These are phyloP conservation scores for Amanita phalloides DNA, from an alignment of 768 basidiomycete genomes.

Conservation along the genomic window DNA sequence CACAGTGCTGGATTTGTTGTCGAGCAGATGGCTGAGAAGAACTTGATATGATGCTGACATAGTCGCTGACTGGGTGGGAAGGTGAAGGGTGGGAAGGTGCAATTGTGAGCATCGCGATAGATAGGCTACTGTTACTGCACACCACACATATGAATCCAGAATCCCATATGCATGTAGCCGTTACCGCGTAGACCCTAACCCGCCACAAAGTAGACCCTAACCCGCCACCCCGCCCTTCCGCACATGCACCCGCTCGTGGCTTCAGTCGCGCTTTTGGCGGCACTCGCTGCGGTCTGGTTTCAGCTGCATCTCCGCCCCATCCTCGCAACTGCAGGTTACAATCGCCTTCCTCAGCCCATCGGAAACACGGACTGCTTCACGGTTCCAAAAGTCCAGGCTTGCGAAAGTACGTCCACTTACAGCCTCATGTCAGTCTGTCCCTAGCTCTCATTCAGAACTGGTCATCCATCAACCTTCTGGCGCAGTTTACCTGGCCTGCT, in stretches of 20 bases:
- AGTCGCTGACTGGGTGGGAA: too few species aligned
- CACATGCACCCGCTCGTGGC: neutral
- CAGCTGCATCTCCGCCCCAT: conserved; percentile 35
- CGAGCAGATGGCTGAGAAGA: conserved; percentile 38
- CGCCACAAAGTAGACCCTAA: neutral
- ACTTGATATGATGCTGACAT: too few species aligned
- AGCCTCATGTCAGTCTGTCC: neutral
- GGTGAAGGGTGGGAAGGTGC: too few species aligned
- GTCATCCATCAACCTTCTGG: conserved; percentile 49
- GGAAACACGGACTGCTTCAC: conserved; percentile 39
- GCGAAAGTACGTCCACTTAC: conserved; percentile 43
- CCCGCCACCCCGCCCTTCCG: neutral
- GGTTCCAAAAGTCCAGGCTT: conserved; percentile 48
- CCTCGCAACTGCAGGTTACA: conserved; percentile 30
- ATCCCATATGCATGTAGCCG: too few species aligned
- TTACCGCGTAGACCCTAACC: neutral
- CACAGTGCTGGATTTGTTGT: conserved; percentile 29
- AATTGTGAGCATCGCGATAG: too few species aligned
- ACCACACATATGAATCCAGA: too few species aligned
- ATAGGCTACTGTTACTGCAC: too few species aligned
- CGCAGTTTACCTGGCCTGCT: conserved; percentile 54
- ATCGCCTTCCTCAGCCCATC: conserved; percentile 30
- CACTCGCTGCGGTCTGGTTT: conserved; percentile 22
- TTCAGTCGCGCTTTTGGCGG: neutral
- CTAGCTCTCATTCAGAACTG: conserved; percentile 28